phyloP scores from a whole-genome alignment of 2,329 filamentous ascomycete species.

The Penicillium sumatraense region DNA sequence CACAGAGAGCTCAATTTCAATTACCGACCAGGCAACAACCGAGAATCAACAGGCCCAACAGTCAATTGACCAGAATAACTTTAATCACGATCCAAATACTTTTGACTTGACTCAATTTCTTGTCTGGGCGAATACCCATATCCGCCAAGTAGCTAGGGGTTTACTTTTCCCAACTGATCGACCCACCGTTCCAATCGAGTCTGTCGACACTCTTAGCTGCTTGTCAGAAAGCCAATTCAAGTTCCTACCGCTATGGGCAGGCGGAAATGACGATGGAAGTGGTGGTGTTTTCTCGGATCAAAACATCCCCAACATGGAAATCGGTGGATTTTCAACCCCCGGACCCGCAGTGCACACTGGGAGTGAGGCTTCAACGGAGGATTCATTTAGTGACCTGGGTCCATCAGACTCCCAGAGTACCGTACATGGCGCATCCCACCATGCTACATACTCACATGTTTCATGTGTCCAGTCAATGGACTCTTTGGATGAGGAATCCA shows the following conservation, averaged over 20 bases:
- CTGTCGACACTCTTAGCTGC: conserved; percentile 53
- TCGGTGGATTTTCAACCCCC: conserved; percentile 41
- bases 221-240: conserved; percentile 63
- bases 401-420: conserved; percentile 37
- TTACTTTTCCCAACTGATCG: conserved; percentile 22
- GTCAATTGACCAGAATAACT: background rate
- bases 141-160: conserved; percentile 18
- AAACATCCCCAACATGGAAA: conserved; percentile 37
- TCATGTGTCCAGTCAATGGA: conserved; percentile 33
- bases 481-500: conserved; percentile 11
- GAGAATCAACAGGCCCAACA: background rate
- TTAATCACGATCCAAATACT: background rate
- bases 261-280: conserved; percentile 58
- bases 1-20: no score
- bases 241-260: conserved; percentile 69
- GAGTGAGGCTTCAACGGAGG: conserved; percentile 27
- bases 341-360: conserved; percentile 40
- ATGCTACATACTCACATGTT: conserved; percentile 37
- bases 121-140: conserved; percentile 17
- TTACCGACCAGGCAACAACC: no score
- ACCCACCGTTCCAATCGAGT: conserved; percentile 16
- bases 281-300: conserved; percentile 54
- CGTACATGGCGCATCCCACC: conserved; percentile 39
- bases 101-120: conserved; percentile 27
- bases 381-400: conserved; percentile 31